These are phyloP conservation scores for Ustilago xerochloae DNA, from an alignment of 1,284 basidiomycete species.

Conservation along the genomic window DNA sequence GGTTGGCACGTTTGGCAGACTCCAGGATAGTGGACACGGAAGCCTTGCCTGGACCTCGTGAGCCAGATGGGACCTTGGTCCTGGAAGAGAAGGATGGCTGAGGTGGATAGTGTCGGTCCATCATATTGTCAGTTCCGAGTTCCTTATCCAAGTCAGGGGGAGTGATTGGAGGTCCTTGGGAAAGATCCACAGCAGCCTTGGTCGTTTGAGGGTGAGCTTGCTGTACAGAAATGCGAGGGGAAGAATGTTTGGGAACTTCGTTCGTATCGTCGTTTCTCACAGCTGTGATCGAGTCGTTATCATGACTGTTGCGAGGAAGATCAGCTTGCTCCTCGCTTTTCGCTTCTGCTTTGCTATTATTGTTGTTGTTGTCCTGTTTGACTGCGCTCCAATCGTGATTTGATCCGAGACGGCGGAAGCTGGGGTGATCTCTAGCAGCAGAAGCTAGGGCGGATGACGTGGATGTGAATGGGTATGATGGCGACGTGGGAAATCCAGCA, in stretches of 20 bases:
- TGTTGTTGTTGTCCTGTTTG: background rate
- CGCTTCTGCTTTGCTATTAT: background rate
- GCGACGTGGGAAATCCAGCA: background rate
- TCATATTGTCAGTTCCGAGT: conserved; percentile 5
- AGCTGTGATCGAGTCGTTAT: conserved; percentile 32
- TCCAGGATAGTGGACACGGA: conserved; percentile 45
- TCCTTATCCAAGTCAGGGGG: background rate
- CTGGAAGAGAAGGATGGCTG: conserved; percentile 10
- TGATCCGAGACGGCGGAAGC: background rate
- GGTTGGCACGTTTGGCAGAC: conserved; percentile 30
- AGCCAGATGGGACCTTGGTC: conserved; percentile 8
- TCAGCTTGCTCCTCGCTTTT: background rate
- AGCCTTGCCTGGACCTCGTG: conserved; percentile 10
- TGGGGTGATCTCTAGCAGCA: conserved; percentile 16
- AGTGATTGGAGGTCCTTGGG: background rate
- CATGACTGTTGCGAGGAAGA: conserved; percentile 21
- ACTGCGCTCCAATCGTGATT: background rate
- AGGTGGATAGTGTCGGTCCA: conserved; percentile 28
- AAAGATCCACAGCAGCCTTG: background rate
- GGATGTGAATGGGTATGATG: background rate
- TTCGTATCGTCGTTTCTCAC: conserved; percentile 36
- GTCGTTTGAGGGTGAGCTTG: background rate
- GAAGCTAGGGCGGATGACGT: conserved; percentile 4
- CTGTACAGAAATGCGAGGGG: no score
- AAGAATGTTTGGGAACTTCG: background rate